Percentiles rank a stretch among this genome's conserved stretches.
Conservation (phyloP, 371 early-diverging fungal genomes). For the Apophysomyces sp. region DNA sequence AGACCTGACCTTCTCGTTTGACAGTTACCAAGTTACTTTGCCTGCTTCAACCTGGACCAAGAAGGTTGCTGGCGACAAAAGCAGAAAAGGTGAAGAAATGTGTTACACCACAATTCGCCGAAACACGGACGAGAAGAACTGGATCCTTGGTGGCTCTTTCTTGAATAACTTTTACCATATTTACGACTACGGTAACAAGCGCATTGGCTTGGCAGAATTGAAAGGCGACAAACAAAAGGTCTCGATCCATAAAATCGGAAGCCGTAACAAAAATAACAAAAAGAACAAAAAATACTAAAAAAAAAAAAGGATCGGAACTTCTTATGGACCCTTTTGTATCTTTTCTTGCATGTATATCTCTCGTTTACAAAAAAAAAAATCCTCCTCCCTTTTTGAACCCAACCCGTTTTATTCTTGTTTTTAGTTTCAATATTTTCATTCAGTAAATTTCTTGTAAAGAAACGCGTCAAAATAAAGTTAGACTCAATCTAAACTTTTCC, state of each 20-base stretch:
- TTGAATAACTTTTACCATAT: slow-evolving; percentile 45
- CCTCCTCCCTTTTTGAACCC: background rate
- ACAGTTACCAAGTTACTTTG: slow-evolving; percentile 33
- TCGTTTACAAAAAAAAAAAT: background rate
- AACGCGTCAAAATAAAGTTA: slow-evolving; percentile 1
- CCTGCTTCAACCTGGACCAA: slow-evolving; percentile 30
- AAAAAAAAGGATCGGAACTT: background rate
- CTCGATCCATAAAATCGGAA: slow-evolving; percentile 32
- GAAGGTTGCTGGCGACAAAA: slow-evolving; percentile 11
- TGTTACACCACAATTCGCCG: slow-evolving; percentile 33
- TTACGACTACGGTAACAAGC: slow-evolving; percentile 28
- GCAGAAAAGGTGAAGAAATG: slow-evolving; percentile 4
- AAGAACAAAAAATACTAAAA: background rate
- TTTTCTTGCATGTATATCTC: background rate
- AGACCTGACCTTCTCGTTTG: slow-evolving; percentile 35
- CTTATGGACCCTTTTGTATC: background rate
- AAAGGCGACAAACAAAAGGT: slow-evolving; percentile 30
- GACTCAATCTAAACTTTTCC: background rate
- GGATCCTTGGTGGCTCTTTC: slow-evolving; percentile 46
- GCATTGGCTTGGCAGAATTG: slow-evolving; percentile 40
- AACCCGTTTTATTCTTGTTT: background rate
- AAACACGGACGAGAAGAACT: slow-evolving; percentile 29
- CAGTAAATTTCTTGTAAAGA: background rate
- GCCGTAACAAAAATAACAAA: slow-evolving; percentile 10
- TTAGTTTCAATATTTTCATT: background rate